Conservation (phyloP, 257 asterid species). For the Solanum sparsipilum region DNA sequence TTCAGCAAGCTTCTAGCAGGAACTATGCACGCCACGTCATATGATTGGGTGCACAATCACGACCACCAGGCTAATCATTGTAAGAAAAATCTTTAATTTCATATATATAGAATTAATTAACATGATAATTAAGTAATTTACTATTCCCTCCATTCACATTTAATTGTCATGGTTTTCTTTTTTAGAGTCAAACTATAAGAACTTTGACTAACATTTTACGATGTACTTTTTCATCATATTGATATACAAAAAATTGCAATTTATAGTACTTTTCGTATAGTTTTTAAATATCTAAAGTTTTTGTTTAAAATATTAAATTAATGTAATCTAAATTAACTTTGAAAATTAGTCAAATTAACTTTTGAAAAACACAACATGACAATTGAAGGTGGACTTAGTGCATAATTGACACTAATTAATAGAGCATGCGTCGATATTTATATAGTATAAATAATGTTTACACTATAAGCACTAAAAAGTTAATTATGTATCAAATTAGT, state of each 20-base stretch:
- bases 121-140: neutral
- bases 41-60: conserved; percentile 21
- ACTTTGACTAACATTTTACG: too few relatives aligned
- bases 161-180: too few relatives aligned
- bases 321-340: too few relatives aligned
- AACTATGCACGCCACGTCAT: conserved; percentile 18
- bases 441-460: neutral
- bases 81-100: neutral
- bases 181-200: neutral
- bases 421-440: neutral
- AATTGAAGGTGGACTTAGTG: neutral
- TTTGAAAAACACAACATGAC: too few relatives aligned
- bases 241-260: too few relatives aligned
- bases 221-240: neutral
- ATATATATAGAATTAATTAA: too few relatives aligned
- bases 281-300: neutral
- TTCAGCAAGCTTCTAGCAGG: conserved; percentile 25
- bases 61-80: neutral
- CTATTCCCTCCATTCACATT: neutral
- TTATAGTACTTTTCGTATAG: neutral
- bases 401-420: neutral
- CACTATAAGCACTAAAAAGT: neutral
- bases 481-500: neutral
- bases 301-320: too few relatives aligned
- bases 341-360: too few relatives aligned